phyloP scores from a whole-genome alignment of 352 stramenopile species.

The Phytophthora citricola region DNA sequence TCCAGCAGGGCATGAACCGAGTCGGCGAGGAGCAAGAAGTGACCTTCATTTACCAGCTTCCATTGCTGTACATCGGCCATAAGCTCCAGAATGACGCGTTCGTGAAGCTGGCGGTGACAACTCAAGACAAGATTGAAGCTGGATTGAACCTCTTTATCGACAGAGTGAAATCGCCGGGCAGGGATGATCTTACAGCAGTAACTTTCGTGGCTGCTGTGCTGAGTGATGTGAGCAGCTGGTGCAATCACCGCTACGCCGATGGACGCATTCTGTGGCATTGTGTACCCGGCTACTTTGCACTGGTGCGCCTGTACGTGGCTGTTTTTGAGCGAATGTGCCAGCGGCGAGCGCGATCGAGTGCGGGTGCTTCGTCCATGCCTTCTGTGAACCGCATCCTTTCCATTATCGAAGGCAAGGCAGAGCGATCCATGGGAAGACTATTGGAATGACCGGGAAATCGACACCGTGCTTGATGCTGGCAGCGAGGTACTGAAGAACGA shows the following conservation, averaged over 20 bases:
- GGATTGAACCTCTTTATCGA: constrained; percentile 63
- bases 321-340: constrained; percentile 85
- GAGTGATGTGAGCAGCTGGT: constrained; percentile 71
- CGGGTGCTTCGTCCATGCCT: constrained; percentile 37
- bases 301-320: constrained; percentile 70
- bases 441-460: constrained; percentile 70
- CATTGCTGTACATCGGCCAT: constrained; percentile 60
- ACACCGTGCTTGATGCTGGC: constrained; percentile 59
- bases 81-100: constrained; percentile 57
- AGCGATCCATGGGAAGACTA: constrained; percentile 80
- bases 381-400: constrained; percentile 68
- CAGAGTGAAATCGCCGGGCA: constrained; percentile 54
- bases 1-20: constrained; percentile 52
- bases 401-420: constrained; percentile 55
- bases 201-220: constrained; percentile 78
- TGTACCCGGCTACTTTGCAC: constrained; percentile 77
- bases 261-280: constrained; percentile 74
- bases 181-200: constrained; percentile 70
- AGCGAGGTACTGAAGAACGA: constrained; percentile 77
- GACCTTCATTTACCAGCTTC: constrained; percentile 62
- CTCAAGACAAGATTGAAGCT: constrained; percentile 56
- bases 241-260: constrained; percentile 45
- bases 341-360: constrained; percentile 52
- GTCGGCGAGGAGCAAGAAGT: constrained; percentile 55
- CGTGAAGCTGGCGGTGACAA: constrained; percentile 35